Conservation (phyloP, 2,329 filamentous ascomycete genomes). For the Cladosporium sp. region DNA sequence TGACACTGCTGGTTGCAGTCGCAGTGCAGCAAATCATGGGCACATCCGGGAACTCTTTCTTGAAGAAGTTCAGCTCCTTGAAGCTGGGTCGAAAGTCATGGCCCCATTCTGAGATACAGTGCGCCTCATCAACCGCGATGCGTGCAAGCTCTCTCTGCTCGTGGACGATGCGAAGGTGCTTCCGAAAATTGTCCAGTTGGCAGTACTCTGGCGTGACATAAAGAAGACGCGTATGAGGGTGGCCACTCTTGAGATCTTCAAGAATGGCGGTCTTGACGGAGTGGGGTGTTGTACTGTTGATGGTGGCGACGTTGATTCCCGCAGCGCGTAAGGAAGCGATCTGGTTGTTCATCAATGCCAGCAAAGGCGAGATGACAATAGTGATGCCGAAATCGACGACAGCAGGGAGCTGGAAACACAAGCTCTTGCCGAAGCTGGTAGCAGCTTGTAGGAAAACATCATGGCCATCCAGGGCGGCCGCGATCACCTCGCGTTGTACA, state of each 20-base stretch:
- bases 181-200: conserved; percentile 70
- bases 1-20: conserved; percentile 77
- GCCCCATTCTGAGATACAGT: conserved; percentile 97
- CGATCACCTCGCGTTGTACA: conserved; percentile 81
- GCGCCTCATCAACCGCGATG: conserved; percentile 88
- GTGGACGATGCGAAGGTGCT: conserved; percentile 68
- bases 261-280: conserved; percentile 66
- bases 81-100: conserved; percentile 96
- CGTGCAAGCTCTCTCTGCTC: conserved; percentile 79
- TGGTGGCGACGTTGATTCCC: conserved; percentile 74
- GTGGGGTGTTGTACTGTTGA: conserved; percentile 76
- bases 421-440: conserved; percentile 85
- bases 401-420: conserved; percentile 90
- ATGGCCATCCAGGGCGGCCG: conserved; percentile 71
- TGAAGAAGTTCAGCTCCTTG: conserved; percentile 82
- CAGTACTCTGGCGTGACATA: conserved; percentile 95
- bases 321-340: conserved; percentile 72
- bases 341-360: conserved; percentile 95
- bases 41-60: conserved; percentile 73
- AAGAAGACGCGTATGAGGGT: conserved; percentile 75
- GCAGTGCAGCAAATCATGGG: conserved; percentile 92
- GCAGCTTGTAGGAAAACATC: conserved; percentile 94
- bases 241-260: conserved; percentile 79
- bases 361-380: conserved; percentile 81
- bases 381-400: conserved; percentile 86